These are phyloP conservation scores for Fusarium brevicatenulatum DNA, from an alignment of 2,329 filamentous ascomycete species.

Conservation along the genomic window DNA sequence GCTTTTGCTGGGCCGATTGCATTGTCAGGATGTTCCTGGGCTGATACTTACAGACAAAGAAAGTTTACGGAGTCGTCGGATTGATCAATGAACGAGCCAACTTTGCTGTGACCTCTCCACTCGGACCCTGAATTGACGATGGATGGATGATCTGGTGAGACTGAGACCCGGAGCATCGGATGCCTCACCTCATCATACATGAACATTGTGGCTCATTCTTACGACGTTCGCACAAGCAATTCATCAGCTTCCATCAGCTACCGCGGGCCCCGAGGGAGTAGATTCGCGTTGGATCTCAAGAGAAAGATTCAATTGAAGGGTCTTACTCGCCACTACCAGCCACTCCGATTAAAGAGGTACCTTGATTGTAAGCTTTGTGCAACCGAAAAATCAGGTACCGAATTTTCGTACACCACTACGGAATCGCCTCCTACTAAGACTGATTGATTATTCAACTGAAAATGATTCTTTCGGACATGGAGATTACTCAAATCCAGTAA, in stretches of 20 bases:
- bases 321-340: constrained; percentile 42
- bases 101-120: constrained; percentile 19
- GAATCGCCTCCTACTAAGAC: constrained; percentile 27
- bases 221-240: neutral
- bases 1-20: constrained; percentile 18
- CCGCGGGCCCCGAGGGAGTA: constrained; percentile 18
- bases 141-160: neutral
- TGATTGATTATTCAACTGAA: neutral
- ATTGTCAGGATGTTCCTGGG: constrained; percentile 26
- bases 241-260: constrained; percentile 5
- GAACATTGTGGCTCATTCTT: constrained; percentile 19
- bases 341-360: constrained; percentile 34
- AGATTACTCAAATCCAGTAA: constrained; percentile 9
- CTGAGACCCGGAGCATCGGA: constrained; percentile 12
- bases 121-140: constrained; percentile 30
- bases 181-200: constrained; percentile 18
- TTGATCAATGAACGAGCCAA: constrained; percentile 6
- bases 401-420: constrained; percentile 26
- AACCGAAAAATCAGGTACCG: constrained; percentile 8
- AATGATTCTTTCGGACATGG: neutral
- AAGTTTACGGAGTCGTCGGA: constrained; percentile 6
- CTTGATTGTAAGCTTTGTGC: neutral
- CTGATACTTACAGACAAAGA: constrained; percentile 20
- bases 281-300: neutral
- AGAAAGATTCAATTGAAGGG: constrained; percentile 25